Conservation (phyloP, 108 stramenopile species). For the Pseudonitzschia delicatissima region DNA sequence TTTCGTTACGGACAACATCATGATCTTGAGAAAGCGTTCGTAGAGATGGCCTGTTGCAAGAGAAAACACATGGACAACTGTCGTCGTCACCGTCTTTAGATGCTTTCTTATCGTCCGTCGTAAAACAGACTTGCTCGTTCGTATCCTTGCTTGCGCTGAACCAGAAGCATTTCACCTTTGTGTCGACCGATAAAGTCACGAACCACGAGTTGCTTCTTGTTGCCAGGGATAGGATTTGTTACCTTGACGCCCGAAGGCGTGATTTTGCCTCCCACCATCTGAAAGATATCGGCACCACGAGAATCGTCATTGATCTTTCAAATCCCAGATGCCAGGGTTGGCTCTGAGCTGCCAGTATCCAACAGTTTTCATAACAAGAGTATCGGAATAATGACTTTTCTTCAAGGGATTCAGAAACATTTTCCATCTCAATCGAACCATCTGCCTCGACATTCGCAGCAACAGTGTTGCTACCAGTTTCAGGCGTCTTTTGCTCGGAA, state of each 20-base stretch:
- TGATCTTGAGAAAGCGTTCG: conserved; percentile 96
- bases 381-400: conserved; percentile 66
- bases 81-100: conserved; percentile 52
- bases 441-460: conserved; percentile 17
- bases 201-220: conserved; percentile 58
- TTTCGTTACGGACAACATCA: conserved; percentile 98
- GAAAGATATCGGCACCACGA: conserved; percentile 85
- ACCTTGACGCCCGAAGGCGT: conserved; percentile 5
- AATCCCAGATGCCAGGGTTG: conserved; percentile 88
- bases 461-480: neutral
- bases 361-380: conserved; percentile 96
- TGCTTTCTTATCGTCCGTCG: conserved; percentile 32
- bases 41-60: conserved; percentile 97
- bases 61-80: conserved; percentile 96
- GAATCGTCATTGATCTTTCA: conserved; percentile 73
- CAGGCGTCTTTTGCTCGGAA: conserved; percentile 20
- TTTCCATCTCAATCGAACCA: neutral
- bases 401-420: neutral
- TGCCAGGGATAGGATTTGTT: conserved; percentile 29
- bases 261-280: conserved; percentile 60
- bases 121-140: conserved; percentile 63
- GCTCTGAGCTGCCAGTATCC: conserved; percentile 98
- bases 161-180: conserved; percentile 44
- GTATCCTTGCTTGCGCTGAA: conserved; percentile 56
- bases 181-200: conserved; percentile 54